Percentiles rank a stretch among this genome's conserved stretches.
Evolutionary conservation across 2,329 filamentous ascomycete genomes (phyloP).

Genomic region (Xylaria arbuscula): DNA sequence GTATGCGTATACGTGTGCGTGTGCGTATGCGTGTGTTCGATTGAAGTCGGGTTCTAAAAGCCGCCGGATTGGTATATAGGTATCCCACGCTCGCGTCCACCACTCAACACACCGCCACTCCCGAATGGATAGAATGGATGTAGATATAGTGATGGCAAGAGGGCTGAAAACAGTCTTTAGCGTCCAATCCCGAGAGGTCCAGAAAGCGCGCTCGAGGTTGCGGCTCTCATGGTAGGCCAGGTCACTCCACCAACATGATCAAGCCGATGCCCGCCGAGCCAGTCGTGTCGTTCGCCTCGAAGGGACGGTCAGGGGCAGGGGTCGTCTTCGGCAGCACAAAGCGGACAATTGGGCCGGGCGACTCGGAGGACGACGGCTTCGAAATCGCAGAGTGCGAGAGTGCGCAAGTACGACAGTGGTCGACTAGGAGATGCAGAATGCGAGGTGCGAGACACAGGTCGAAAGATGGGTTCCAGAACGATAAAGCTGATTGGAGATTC

Average conservation of each 20-base stretch:
- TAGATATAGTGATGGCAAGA: constrained; percentile 15
- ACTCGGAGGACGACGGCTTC: constrained; percentile 10
- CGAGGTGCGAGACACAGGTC: neutral
- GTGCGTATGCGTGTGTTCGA: too few relatives aligned
- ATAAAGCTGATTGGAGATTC: constrained; percentile 28
- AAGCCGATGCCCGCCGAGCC: constrained; percentile 33
- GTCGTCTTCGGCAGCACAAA: constrained; percentile 19
- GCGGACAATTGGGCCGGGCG: constrained; percentile 21
- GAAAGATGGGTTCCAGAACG: constrained; percentile 10
- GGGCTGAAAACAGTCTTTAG: constrained; percentile 23
- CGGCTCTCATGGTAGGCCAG: constrained; percentile 49
- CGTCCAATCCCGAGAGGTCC: constrained; percentile 39
- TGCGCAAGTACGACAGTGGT: constrained; percentile 8
- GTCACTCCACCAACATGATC: constrained; percentile 51
- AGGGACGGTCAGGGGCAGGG: constrained; percentile 1
- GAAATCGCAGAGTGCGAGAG: constrained; percentile 11
- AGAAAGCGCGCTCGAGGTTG: constrained; percentile 48
- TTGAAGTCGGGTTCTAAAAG: constrained; percentile 40
- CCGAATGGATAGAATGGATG: constrained; percentile 27
- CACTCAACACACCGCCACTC: constrained; percentile 31
- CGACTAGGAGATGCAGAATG: constrained; percentile 11
- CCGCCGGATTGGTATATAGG: constrained; percentile 32
- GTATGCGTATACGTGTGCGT: constrained; percentile 18
- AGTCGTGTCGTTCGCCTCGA: constrained; percentile 26
- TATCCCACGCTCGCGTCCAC: constrained; percentile 43